A percentile compares a stretch with the other conserved stretches of the same genome.
Conservation (phyloP, 495 filamentous ascomycete species). For the Hypoxylon perforatum region DNA sequence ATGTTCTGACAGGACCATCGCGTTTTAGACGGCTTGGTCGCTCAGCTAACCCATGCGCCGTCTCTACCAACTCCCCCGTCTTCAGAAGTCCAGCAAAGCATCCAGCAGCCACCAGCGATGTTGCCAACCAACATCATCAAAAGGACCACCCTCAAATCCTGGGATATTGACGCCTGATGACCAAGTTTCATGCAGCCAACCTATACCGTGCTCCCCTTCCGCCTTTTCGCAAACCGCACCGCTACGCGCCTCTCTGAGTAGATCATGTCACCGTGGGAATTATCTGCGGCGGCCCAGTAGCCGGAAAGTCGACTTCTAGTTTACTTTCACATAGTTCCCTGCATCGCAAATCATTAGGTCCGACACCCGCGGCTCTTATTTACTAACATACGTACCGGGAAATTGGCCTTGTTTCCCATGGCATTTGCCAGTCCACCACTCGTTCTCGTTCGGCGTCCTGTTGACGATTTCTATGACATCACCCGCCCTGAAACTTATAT, state of each 20-base stretch:
- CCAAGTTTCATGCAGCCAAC: slow-evolving; percentile 15
- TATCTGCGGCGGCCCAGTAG: slow-evolving; percentile 7
- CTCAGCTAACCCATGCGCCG: too few relatives aligned
- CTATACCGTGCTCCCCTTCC: not conserved
- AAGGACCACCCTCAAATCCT: not conserved
- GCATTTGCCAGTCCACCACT: slow-evolving; percentile 93
- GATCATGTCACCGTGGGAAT: slow-evolving; percentile 7
- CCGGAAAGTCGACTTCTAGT: slow-evolving; percentile 28
- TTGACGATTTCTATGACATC: slow-evolving; percentile 90
- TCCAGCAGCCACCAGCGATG: not conserved
- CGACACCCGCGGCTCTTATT: not conserved
- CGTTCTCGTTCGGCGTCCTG: slow-evolving; percentile 86
- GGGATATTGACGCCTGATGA: slow-evolving; percentile 15
- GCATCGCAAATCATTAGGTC: slow-evolving; percentile 20
- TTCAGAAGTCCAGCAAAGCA: not conserved
- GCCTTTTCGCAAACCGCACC: not conserved
- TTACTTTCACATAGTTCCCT: slow-evolving; percentile 48
- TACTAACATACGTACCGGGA: slow-evolving; percentile 70
- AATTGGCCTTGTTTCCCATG: slow-evolving; percentile 88
- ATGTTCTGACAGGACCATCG: too few relatives aligned
- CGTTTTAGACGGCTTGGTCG: not conserved
- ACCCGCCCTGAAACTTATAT: slow-evolving; percentile 89
- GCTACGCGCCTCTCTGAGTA: slow-evolving; percentile 8
- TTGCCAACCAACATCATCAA: slow-evolving; percentile 9
- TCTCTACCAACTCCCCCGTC: not conserved